phyloP scores from a whole-genome alignment of 192 early-diverging fungal species.

The Thamnidium elegans region DNA sequence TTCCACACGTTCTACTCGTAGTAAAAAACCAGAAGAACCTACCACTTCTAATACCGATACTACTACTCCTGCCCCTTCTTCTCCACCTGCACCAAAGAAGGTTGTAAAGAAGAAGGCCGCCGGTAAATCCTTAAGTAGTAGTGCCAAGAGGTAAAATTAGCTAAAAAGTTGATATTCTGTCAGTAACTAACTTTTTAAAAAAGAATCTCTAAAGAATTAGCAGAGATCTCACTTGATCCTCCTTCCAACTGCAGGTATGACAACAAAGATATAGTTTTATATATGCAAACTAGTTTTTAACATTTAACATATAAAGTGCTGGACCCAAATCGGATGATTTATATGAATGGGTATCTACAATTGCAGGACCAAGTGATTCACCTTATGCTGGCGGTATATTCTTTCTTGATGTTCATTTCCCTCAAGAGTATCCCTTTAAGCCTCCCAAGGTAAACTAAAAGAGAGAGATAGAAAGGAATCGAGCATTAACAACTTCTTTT shows the following conservation, averaged over 20 bases:
- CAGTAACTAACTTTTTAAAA: slow-evolving; percentile 1
- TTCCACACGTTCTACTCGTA: slow-evolving; percentile 18
- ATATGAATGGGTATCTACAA: slow-evolving; percentile 95
- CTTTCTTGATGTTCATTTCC: slow-evolving; percentile 91
- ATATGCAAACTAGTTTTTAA: background rate
- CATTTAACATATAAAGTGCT: slow-evolving; percentile 52
- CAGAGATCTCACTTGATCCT: slow-evolving; percentile 93
- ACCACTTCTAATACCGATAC: background rate
- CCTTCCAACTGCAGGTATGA: slow-evolving; percentile 82
- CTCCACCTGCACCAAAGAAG: slow-evolving; percentile 11
- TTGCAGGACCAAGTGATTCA: slow-evolving; percentile 83
- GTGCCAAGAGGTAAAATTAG: slow-evolving; percentile 54
- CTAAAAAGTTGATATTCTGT: slow-evolving; percentile 1
- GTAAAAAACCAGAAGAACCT: background rate
- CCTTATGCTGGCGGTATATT: slow-evolving; percentile 92
- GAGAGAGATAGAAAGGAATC: background rate
- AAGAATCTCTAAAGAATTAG: slow-evolving; percentile 96
- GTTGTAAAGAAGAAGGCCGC: slow-evolving; percentile 23
- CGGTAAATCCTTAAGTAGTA: slow-evolving; percentile 48
- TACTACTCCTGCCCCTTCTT: background rate
- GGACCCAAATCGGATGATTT: slow-evolving; percentile 95
- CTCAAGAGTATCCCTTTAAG: slow-evolving; percentile 94
- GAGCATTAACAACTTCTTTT: background rate
- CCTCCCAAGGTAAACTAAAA: slow-evolving; percentile 80
- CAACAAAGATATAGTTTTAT: background rate